A percentile compares a stretch with the other conserved stretches of the same genome.
phyloP scores from a whole-genome alignment of 305 asterid species.

The Petunia hybrid region DNA sequence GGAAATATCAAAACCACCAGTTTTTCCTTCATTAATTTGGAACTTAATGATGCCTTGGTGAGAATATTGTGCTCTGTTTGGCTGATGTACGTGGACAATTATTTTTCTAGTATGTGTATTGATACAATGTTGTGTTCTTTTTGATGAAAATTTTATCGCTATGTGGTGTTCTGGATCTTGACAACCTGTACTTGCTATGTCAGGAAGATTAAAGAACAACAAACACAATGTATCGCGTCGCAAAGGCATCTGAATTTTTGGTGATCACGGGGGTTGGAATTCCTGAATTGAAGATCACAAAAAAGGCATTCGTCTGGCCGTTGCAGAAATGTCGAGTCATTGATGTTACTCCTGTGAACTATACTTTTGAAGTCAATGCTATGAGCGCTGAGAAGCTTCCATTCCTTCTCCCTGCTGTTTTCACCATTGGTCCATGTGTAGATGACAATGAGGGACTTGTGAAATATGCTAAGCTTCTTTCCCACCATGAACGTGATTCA shows the following conservation, averaged over 20 bases:
- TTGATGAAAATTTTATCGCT: background rate
- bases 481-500: background rate
- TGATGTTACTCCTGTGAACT: constrained; percentile 2
- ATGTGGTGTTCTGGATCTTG: background rate
- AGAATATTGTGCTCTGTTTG: background rate
- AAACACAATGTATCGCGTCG: background rate
- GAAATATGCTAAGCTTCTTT: background rate
- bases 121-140: background rate
- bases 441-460: background rate
- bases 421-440: background rate
- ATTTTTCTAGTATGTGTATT: background rate
- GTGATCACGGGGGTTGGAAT: background rate
- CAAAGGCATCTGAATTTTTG: background rate
- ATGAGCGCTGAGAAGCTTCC: background rate
- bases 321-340: background rate
- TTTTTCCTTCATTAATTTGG: background rate
- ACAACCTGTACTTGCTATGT: background rate
- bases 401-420: background rate
- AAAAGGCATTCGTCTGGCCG: background rate
- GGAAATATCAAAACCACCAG: background rate
- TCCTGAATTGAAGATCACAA: background rate
- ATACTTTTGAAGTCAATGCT: constrained; percentile 1
- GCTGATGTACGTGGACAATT: background rate
- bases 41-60: background rate
- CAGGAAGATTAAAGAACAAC: constrained; percentile 7